Evolutionary conservation across 2,329 filamentous ascomycete species (phyloP).

Genomic region (Tolypocladium cylindrosporum): DNA sequence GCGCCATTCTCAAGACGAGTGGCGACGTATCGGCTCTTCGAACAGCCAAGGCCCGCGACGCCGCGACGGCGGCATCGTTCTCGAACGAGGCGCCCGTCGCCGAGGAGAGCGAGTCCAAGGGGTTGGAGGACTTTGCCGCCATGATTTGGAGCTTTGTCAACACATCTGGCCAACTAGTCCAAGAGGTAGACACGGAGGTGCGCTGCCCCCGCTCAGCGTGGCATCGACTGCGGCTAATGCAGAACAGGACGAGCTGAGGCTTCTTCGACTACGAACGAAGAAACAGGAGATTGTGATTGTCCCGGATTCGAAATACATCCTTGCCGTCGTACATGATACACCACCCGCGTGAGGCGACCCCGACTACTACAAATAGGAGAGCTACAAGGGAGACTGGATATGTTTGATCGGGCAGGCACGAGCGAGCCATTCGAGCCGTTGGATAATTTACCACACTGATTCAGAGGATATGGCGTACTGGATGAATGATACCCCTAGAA

Average conservation of each 20-base stretch:
- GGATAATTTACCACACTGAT: not conserved
- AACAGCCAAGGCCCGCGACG: conserved; percentile 24
- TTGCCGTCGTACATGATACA: conserved; percentile 76
- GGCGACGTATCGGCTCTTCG: conserved; percentile 54
- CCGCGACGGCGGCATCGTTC: conserved; percentile 31
- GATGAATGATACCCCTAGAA: not conserved
- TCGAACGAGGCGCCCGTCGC: conserved; percentile 32
- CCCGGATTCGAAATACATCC: conserved; percentile 67
- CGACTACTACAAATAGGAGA: not conserved
- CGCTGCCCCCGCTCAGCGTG: not conserved
- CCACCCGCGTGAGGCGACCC: conserved; percentile 44
- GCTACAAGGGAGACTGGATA: not conserved
- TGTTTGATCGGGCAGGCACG: not conserved
- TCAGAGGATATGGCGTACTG: not conserved
- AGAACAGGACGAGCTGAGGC: conserved; percentile 60
- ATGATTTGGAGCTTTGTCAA: conserved; percentile 71
- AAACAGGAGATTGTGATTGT: conserved; percentile 80
- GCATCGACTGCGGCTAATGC: conserved; percentile 9
- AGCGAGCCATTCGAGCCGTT: not conserved
- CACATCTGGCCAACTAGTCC: conserved; percentile 57
- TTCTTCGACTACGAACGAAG: conserved; percentile 69
- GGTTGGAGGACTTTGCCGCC: conserved; percentile 61
- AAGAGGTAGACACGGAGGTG: conserved; percentile 63
- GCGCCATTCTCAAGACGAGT: conserved; percentile 65
- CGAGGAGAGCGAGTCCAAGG: conserved; percentile 41